Evolutionary conservation across 2,329 filamentous ascomycete species (phyloP).

Genomic region (Calonectria pseudoreteaudii): DNA sequence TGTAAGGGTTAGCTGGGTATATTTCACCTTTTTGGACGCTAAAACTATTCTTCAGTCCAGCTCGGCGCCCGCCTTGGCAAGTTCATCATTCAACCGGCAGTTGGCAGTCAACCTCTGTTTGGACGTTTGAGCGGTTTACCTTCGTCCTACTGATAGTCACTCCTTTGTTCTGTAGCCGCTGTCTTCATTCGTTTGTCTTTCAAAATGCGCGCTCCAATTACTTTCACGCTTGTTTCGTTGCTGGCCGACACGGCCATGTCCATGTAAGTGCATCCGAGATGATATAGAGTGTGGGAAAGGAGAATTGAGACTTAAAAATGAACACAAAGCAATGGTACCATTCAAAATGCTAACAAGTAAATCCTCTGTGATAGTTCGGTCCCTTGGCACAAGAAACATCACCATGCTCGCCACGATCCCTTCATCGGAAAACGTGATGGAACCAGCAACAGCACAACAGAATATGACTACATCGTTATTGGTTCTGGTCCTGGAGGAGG

Average conservation of each 20-base stretch:
- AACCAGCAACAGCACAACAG: neutral
- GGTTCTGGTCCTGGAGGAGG: slow-evolving; percentile 68
- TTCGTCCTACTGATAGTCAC: neutral
- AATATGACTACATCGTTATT: slow-evolving; percentile 70
- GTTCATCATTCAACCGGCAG: neutral
- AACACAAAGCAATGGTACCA: neutral
- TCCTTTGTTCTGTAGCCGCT: neutral
- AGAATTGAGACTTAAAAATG: neutral
- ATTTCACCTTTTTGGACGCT: neutral
- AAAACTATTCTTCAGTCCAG: neutral
- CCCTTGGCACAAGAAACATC: neutral
- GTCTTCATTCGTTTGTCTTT: neutral
- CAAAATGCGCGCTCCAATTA: slow-evolving; percentile 30
- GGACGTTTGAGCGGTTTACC: neutral
- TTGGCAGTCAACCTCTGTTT: neutral
- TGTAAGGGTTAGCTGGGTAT: neutral
- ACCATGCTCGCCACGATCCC: neutral
- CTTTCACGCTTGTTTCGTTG: slow-evolving; percentile 23
- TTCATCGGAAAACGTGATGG: slow-evolving; percentile 10
- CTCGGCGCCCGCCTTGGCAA: neutral
- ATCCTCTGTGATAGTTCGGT: neutral
- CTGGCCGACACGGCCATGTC: slow-evolving; percentile 27
- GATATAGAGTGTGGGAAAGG: neutral
- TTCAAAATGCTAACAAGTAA: neutral
- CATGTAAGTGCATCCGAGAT: neutral